Conservation (phyloP, 768 basidiomycete genomes). For the Russula griseocarnosa region DNA sequence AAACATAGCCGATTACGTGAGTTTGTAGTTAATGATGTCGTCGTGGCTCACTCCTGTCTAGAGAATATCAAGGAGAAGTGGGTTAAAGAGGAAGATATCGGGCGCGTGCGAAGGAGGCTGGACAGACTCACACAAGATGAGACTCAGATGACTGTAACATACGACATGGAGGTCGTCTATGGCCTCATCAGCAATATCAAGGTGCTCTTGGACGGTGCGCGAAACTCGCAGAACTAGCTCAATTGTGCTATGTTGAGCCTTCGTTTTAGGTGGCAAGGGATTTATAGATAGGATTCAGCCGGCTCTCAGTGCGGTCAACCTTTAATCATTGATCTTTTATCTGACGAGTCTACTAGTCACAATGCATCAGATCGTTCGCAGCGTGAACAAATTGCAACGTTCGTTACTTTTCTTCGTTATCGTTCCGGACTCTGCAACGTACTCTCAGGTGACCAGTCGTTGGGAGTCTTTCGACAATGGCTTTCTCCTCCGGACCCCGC, state of each 20-base stretch:
- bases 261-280: slow-evolving; percentile 1
- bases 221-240: background rate
- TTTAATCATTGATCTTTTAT: background rate
- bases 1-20: slow-evolving; percentile 5
- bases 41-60: background rate
- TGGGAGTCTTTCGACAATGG: slow-evolving; percentile 6
- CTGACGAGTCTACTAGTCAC: background rate
- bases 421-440: background rate
- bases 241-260: background rate
- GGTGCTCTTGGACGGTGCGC: slow-evolving; percentile 6
- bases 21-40: slow-evolving; percentile 1
- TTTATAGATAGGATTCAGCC: slow-evolving; percentile 4
- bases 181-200: slow-evolving; percentile 8
- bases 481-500: slow-evolving; percentile 17
- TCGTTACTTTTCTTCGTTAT: background rate
- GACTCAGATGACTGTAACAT: background rate
- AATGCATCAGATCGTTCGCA: background rate
- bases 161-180: slow-evolving; percentile 14
- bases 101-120: slow-evolving; percentile 1
- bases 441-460: slow-evolving; percentile 4
- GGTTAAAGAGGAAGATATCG: background rate
- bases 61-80: slow-evolving; percentile 2
- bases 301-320: slow-evolving; percentile 6
- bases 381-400: background rate
- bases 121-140: slow-evolving; percentile 13